phyloP scores from a whole-genome alignment of 2,329 filamentous ascomycete genomes.

The Cadophora sp. region DNA sequence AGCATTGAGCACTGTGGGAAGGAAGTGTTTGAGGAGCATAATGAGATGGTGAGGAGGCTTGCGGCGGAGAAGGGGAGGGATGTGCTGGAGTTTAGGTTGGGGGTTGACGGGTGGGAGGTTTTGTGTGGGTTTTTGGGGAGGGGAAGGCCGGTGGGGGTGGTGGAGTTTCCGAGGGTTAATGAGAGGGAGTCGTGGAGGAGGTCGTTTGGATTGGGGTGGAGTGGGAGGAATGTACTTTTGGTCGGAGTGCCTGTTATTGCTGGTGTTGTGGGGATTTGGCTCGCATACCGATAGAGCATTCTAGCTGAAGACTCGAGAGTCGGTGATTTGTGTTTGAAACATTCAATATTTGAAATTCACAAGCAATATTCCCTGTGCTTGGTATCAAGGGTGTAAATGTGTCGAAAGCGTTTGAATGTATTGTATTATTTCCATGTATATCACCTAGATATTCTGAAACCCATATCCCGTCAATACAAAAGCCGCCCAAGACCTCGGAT shows the following conservation, averaged over 20 bases:
- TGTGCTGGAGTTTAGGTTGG: conserved; percentile 51
- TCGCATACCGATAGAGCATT: too few species aligned
- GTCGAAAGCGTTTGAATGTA: too few species aligned
- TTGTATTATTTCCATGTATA: background rate
- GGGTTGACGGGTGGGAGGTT: conserved; percentile 52
- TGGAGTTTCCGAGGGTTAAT: conserved; percentile 18
- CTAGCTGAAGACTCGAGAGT: too few species aligned
- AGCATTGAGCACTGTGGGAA: background rate
- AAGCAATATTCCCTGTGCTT: too few species aligned
- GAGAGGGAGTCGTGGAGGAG: conserved; percentile 19
- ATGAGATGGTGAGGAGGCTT: conserved; percentile 33
- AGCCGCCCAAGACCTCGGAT: conserved; percentile 13
- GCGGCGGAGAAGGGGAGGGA: conserved; percentile 46
- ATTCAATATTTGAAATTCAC: too few species aligned
- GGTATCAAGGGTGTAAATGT: too few species aligned
- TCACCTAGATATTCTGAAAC: conserved; percentile 12
- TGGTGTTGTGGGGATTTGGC: background rate
- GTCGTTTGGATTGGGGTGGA: conserved; percentile 6
- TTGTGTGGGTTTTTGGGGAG: conserved; percentile 53
- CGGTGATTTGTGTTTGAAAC: too few species aligned
- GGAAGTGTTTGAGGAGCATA: conserved; percentile 10
- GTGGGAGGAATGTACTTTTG: background rate
- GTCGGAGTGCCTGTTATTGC: background rate
- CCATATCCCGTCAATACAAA: conserved; percentile 19
- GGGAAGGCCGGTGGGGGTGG: conserved; percentile 12